Base-by-base conservation (phyloP, 1,284 basidiomycete species). In the Cutaneotrichosporon sp. region DNA sequence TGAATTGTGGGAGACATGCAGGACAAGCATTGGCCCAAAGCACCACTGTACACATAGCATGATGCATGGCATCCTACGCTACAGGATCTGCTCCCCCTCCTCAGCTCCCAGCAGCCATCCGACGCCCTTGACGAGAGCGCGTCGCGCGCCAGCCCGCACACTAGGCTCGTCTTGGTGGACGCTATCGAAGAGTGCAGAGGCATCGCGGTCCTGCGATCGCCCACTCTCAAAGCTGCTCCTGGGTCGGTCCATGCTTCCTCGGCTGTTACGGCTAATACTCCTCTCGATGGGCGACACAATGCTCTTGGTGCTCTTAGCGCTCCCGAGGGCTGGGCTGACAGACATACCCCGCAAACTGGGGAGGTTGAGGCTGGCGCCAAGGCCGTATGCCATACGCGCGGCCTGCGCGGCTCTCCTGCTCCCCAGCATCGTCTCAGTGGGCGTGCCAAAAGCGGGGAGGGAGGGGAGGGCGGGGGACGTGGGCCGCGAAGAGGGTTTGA, bases 81-180 rank as follows among this genome's bases (percentile, higher is more conserved):
- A 40, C 32, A 22, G 53, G 31, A 36, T 21, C n/a, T 38, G 31
- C 5, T 59, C 58, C 4, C 21, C 47, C 66, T 81, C 80, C 26
- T 77, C 79, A 2, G 79, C 80, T 38, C 80, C 80, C 11, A 81
- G 63, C 57, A 81, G 67, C 80, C 80, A 81, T 30, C 80, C 80
- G 16, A 81, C 79, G 21, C 80, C 80, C 59, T 76, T 73, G 18
- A 76, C 78, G 58, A 81, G 62, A 2, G 75, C 79, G n/a, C 76
- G 70, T 55, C 74, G 70, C n/a, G 76, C 80, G 14, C 72, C 72
- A 13, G 70, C 70, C n/a, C 73, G 67, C 16, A 79, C 76, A 42
- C 75, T 63, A 30, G 26, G 30, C 30, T 31, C 51, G 8, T 53
- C 51, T 13, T 53, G 51, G 13, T 53, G 51, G 13, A 72, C 74